Evolutionary conservation across 208 protist species (phyloP).

Genomic region (Leishmania tropica): DNA sequence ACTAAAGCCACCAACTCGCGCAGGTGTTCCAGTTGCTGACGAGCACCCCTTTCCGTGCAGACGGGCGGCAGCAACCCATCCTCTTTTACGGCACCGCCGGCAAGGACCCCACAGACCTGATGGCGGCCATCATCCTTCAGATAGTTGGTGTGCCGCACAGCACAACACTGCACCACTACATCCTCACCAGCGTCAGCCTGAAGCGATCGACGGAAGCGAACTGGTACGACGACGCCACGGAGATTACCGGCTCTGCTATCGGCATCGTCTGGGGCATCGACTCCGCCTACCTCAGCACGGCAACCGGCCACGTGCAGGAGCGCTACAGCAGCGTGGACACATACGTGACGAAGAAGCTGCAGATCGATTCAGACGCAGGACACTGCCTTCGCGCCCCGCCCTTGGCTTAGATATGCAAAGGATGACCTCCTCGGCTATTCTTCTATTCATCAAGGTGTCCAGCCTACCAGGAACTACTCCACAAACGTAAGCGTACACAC

Average conservation of each 20-base stretch:
- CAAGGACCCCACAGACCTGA: constrained; percentile 55
- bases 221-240: constrained; percentile 3
- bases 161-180: constrained; percentile 48
- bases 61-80: constrained; percentile 20
- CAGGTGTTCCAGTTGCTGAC: constrained; percentile 31
- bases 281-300: constrained; percentile 11
- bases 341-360: constrained; percentile 27
- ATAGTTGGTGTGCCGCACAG: constrained; percentile 32
- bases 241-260: constrained; percentile 9
- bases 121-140: constrained; percentile 41
- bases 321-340: constrained; percentile 19
- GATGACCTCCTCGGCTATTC: not conserved
- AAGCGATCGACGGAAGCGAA: constrained; percentile 9
- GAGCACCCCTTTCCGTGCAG: constrained; percentile 9
- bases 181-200: constrained; percentile 37
- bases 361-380: constrained; percentile 8
- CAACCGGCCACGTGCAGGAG: constrained; percentile 23
- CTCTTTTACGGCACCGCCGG: constrained; percentile 65
- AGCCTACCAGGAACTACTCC: not conserved
- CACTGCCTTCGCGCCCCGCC: constrained; percentile 8
- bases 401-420: not conserved
- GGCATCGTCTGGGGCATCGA: constrained; percentile 34
- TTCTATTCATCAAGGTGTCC: not conserved
- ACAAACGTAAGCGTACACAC: not conserved
- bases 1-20: constrained; percentile 23